A percentile compares a stretch with the other conserved stretches of the same genome.
These are phyloP conservation scores for Schizothecium vesticola DNA, from an alignment of 495 filamentous ascomycete species.

Conservation along the genomic window DNA sequence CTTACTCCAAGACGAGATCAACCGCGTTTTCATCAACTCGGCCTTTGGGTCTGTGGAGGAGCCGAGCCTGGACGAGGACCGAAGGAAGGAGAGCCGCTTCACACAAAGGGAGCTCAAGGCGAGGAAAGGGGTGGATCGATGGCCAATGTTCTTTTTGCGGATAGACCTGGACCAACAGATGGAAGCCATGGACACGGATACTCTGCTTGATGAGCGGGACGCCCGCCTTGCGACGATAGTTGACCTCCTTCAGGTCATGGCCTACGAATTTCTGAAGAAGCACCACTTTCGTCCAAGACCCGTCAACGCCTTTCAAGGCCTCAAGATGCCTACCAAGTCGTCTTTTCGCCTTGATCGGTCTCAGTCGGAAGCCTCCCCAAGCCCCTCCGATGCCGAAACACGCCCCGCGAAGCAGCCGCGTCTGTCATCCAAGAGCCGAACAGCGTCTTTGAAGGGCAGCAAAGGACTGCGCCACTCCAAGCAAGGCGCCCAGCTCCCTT, in stretches of 20 bases:
- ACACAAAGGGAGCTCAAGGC: slow-evolving; percentile 53
- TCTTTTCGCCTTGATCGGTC: background rate
- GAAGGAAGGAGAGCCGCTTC: slow-evolving; percentile 38
- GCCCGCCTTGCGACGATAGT: slow-evolving; percentile 42
- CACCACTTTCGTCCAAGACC: slow-evolving; percentile 55
- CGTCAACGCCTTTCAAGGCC: slow-evolving; percentile 18
- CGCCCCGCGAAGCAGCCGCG: background rate
- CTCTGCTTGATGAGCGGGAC: slow-evolving; percentile 34
- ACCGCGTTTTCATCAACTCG: slow-evolving; percentile 69
- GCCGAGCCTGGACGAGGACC: slow-evolving; percentile 14
- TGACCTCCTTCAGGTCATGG: slow-evolving; percentile 58
- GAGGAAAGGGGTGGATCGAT: slow-evolving; percentile 68
- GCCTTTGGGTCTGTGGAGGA: slow-evolving; percentile 66
- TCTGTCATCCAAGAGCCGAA: background rate
- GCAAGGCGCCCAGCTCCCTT: slow-evolving; percentile 36
- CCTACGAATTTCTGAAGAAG: slow-evolving; percentile 62
- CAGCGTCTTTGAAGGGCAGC: background rate
- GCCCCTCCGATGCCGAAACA: background rate
- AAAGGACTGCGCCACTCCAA: background rate
- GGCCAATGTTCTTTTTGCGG: slow-evolving; percentile 86
- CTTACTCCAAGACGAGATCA: slow-evolving; percentile 72
- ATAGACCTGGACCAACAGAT: slow-evolving; percentile 44
- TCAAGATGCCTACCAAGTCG: slow-evolving; percentile 7
- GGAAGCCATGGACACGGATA: slow-evolving; percentile 16
- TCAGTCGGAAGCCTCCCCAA: background rate